phyloP scores from a whole-genome alignment of 345 rosid species.

The Camelina laxa region DNA sequence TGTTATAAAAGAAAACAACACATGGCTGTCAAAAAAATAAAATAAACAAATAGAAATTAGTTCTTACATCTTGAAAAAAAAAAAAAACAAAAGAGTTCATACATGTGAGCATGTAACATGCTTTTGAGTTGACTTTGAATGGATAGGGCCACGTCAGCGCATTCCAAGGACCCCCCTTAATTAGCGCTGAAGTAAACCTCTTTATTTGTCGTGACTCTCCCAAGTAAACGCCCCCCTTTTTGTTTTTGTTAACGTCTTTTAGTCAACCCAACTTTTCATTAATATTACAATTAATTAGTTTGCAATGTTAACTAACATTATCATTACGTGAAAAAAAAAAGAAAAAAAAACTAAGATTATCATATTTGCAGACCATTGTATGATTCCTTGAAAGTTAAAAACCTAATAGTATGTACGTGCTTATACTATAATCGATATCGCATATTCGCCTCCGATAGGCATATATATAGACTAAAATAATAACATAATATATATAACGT shows the following conservation, averaged over 20 bases:
- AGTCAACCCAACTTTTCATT: constrained; percentile 22
- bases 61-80: not conserved
- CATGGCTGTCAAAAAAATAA: constrained; percentile 9
- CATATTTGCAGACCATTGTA: not conserved
- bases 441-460: constrained; percentile 7
- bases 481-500: not conserved
- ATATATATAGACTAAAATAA: not conserved
- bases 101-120: constrained; percentile 36
- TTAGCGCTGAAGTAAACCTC: constrained; percentile 33
- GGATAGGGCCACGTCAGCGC: constrained; percentile 32
- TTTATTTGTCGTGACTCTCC: constrained; percentile 30
- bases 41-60: not conserved
- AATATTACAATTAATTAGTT: not conserved
- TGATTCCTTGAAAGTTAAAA: constrained; percentile 17
- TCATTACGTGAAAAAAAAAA: not conserved
- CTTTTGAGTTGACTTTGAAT: constrained; percentile 33
- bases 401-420: not conserved
- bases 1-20: not conserved
- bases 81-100: not conserved
- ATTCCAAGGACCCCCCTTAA: constrained; percentile 29
- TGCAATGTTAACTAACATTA: constrained; percentile 6
- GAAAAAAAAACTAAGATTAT: not conserved
- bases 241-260: not conserved
- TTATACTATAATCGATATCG: constrained; percentile 1
- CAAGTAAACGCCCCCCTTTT: not conserved